Evolutionary conservation across 345 rosid genomes (phyloP), one percentile per base, ranked within the genome.

Genomic region (Angophora floribunda): DNA sequence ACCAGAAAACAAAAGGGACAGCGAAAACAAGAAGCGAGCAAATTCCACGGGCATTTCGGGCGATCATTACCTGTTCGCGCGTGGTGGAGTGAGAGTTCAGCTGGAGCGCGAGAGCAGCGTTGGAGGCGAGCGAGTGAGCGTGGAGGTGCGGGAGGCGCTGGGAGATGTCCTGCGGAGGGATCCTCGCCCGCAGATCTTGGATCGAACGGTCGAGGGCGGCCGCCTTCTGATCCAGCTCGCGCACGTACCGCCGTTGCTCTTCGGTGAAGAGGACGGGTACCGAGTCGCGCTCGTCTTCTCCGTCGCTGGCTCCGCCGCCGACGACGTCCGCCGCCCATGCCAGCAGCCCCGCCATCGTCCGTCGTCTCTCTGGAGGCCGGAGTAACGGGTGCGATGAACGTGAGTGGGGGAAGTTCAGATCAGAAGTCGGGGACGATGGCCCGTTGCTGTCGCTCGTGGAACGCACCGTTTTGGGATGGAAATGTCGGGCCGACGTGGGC

Each of bases 261-360:
- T 92, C 90, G 5, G 96, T 93, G 89, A 96, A 92, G 45, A 93
- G 90, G 7, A 93, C 57, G 4, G 97, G 97, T 82, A 95, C 92
- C 61, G 89, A 91, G 87, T 88, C 88, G 45, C 88, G 85, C 24
- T 90, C 91, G 87, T 88, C 89, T 47, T 87, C 92, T 7, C 93
- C 94, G 67, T 89, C 91, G 51, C n/a, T 85, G 45, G 88, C 90
- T 63, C 95, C 97, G 80, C 93, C 96, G 13, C 95, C 96, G 7
- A 97, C 99, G 26, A 96, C 98, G 78, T 97, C 99, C 51, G 99
- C 99, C 59, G 99, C 99, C 99, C 99, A 97, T 26, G 97, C 97
- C 50, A 97, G 91, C 85, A 96, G 91, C 85, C 98, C 98, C 89
- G 98, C 97, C 99, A 96, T 97, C 63, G 45, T 51, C 63, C 87